These are phyloP conservation scores for Hemileccinum rubropunctum DNA, from an alignment of 768 basidiomycete species.

Conservation along the genomic window DNA sequence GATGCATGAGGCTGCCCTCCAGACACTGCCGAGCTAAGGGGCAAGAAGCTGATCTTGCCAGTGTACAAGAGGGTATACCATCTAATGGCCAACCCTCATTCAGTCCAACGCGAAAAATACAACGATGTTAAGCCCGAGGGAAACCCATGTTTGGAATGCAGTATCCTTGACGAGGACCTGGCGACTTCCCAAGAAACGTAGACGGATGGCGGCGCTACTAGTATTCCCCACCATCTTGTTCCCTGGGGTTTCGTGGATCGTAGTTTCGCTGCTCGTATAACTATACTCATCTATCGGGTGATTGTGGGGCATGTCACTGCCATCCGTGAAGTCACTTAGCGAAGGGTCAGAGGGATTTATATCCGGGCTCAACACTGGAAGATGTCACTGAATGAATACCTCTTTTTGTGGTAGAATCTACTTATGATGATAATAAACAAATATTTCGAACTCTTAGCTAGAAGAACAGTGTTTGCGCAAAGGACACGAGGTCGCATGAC, in stretches of 20 bases:
- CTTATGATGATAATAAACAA: conserved; percentile 28
- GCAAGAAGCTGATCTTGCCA: conserved; percentile 29
- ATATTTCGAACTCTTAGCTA: conserved; percentile 25
- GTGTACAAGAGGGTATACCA: conserved; percentile 41
- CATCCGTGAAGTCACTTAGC: conserved; percentile 12
- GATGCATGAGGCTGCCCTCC: background rate
- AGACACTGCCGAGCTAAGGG: conserved; percentile 24
- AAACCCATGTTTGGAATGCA: conserved; percentile 25
- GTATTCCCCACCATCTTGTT: background rate
- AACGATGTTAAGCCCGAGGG: too few species aligned
- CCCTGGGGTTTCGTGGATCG: background rate
- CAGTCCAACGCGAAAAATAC: background rate
- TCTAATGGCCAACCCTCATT: conserved; percentile 14
- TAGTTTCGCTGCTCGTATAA: conserved; percentile 14
- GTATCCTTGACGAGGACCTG: conserved; percentile 24
- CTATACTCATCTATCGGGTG: conserved; percentile 21
- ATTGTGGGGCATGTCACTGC: conserved; percentile 4
- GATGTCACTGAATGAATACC: background rate
- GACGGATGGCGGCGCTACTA: background rate
- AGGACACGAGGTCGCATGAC: conserved; percentile 21
- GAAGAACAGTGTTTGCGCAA: conserved; percentile 28
- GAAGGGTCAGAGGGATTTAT: conserved; percentile 2
- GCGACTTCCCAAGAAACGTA: conserved; percentile 5
- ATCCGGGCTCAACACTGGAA: conserved; percentile 13
- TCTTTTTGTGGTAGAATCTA: background rate